These are phyloP conservation scores for Aspergillus arachidicola DNA, from an alignment of 2,329 filamentous ascomycete species.

Conservation along the genomic window DNA sequence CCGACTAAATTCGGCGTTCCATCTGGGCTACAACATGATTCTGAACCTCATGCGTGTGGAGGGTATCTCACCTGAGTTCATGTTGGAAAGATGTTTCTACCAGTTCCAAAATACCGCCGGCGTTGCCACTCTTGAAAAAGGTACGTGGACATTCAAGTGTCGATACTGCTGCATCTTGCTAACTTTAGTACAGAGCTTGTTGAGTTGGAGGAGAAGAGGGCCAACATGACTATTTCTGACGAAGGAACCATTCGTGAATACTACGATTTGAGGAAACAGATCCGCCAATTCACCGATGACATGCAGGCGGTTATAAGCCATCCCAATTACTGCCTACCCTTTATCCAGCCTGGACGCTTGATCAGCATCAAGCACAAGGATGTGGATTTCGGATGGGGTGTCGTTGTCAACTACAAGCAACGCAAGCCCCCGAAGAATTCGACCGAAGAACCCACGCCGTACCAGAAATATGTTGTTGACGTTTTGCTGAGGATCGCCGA, in stretches of 20 bases:
- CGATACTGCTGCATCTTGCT: constrained; percentile 17
- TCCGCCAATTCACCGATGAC: constrained; percentile 81
- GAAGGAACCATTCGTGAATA: constrained; percentile 92
- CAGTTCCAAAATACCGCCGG: constrained; percentile 96
- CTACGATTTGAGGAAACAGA: constrained; percentile 82
- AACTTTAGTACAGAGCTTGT: constrained; percentile 62
- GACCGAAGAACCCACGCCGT: constrained; percentile 68
- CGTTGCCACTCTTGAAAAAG: constrained; percentile 78
- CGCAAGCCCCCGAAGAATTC: constrained; percentile 68
- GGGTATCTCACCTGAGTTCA: constrained; percentile 97
- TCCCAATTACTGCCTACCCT: constrained; percentile 81
- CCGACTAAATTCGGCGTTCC: constrained; percentile 95
- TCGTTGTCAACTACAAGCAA: constrained; percentile 72
- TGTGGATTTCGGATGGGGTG: constrained; percentile 91
- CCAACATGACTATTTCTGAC: constrained; percentile 76
- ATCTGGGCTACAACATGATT: constrained; percentile 99
- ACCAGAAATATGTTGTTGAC: constrained; percentile 81
- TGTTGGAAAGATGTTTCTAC: constrained; percentile 97
- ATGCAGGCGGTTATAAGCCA: constrained; percentile 92
- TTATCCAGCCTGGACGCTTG: constrained; percentile 83
- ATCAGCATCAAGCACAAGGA: constrained; percentile 81
- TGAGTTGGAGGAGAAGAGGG: constrained; percentile 73
- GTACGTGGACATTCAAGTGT: constrained; percentile 31
- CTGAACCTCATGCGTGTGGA: constrained; percentile 96
- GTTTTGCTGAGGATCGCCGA: constrained; percentile 71